phyloP scores from a whole-genome alignment of 129 eudicot species.

The Tagetes erecta region DNA sequence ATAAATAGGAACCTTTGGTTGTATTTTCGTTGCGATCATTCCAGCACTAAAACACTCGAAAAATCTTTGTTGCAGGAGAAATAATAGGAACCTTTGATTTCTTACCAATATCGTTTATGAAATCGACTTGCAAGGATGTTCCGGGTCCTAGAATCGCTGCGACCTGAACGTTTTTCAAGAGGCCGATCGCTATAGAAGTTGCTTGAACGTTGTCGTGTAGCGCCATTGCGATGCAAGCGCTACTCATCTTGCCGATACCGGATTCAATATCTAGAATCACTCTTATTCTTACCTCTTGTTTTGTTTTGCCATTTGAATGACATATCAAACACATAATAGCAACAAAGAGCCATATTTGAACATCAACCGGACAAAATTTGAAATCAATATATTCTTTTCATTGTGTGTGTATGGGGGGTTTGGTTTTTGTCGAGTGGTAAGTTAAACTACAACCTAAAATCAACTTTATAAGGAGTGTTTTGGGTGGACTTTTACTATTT shows the following conservation, averaged over 20 bases:
- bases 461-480: neutral
- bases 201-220: constrained; percentile 43
- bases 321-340: neutral
- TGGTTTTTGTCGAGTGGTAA: no score
- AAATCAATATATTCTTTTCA: no score
- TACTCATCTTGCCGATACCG: constrained; percentile 33
- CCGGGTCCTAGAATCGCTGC: constrained; percentile 54
- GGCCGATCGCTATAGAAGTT: constrained; percentile 51
- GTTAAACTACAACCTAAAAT: neutral
- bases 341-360: constrained; percentile 3
- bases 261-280: constrained; percentile 39
- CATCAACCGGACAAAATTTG: neutral
- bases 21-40: no score
- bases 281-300: constrained; percentile 27
- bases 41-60: no score
- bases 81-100: constrained; percentile 53
- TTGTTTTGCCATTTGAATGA: neutral
- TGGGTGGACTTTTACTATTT: neutral
- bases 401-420: neutral
- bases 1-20: no score
- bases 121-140: constrained; percentile 49
- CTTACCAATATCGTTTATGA: constrained; percentile 47
- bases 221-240: constrained; percentile 44
- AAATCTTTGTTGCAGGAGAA: constrained; percentile 41
- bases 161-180: constrained; percentile 43